A percentile compares a stretch with the other conserved stretches of the same genome.
Evolutionary conservation across 192 early-diverging fungal species (phyloP).

Genomic region (Pilobolus umbonatus): DNA sequence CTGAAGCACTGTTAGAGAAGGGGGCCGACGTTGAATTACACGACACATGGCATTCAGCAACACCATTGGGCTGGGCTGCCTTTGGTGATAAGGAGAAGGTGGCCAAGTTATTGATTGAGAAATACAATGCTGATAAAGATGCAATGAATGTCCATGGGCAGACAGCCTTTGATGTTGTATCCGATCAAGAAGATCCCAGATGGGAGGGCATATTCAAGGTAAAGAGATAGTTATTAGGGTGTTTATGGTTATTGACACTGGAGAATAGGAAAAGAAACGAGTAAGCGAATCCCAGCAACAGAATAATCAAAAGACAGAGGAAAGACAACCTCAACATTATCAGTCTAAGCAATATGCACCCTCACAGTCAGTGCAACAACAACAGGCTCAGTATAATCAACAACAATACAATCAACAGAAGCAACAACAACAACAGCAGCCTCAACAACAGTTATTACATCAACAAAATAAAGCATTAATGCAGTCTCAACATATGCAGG

Average conservation of each 20-base stretch:
- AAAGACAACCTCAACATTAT: background rate
- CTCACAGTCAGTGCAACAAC: background rate
- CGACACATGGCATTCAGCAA: conserved; percentile 80
- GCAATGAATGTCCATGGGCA: conserved; percentile 75
- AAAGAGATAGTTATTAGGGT: background rate
- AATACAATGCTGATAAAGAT: conserved; percentile 69
- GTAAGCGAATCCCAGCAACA: too few species aligned
- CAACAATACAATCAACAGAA: background rate
- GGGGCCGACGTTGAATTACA: conserved; percentile 76
- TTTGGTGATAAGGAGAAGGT: conserved; percentile 68
- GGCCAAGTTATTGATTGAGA: conserved; percentile 68
- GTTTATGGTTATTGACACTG: too few species aligned
- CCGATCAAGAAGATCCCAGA: conserved; percentile 47
- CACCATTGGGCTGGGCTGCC: conserved; percentile 89
- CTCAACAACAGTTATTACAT: conserved; percentile 5
- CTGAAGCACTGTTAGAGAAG: conserved; percentile 61
- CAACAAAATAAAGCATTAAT: background rate
- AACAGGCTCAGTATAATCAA: background rate
- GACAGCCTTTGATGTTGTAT: conserved; percentile 74
- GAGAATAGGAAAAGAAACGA: too few species aligned
- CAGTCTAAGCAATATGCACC: background rate
- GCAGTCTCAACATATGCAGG: too few species aligned
- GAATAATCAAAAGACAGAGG: too few species aligned
- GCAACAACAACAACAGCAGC: background rate
- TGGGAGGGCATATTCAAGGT: conserved; percentile 29